phyloP scores from a whole-genome alignment of 805 yeast species.

The Lipomyces starkeyi region DNA sequence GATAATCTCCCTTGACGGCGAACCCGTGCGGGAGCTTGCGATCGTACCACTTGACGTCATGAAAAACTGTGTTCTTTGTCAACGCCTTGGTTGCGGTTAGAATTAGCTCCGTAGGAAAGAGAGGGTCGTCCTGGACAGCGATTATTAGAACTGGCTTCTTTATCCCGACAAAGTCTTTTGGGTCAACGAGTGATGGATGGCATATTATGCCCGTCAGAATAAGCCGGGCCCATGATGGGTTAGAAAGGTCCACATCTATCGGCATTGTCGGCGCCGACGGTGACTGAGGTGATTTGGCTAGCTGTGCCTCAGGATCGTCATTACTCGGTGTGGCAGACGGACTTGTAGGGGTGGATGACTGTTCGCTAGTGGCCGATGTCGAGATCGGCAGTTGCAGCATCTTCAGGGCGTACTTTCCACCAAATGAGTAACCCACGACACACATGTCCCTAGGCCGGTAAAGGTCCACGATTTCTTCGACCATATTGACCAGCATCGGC shows the following conservation, averaged over 20 bases:
- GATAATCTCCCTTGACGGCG: slow-evolving; percentile 51
- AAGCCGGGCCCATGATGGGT: slow-evolving; percentile 35
- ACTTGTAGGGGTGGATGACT: neutral
- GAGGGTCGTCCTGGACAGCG: slow-evolving; percentile 40
- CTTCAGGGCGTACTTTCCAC: slow-evolving; percentile 44
- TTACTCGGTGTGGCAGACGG: neutral
- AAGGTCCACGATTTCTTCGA: slow-evolving; percentile 43
- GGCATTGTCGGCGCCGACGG: slow-evolving; percentile 2
- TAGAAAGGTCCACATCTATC: slow-evolving; percentile 9
- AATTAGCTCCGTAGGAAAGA: slow-evolving; percentile 40
- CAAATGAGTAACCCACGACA: slow-evolving; percentile 47
- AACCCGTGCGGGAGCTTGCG: slow-evolving; percentile 50
- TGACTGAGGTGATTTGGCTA: neutral
- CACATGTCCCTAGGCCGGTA: slow-evolving; percentile 43
- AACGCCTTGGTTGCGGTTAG: slow-evolving; percentile 36
- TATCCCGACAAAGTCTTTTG: slow-evolving; percentile 41
- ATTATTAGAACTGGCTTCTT: slow-evolving; percentile 43
- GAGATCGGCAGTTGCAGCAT: slow-evolving; percentile 40
- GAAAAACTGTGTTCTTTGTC: slow-evolving; percentile 30
- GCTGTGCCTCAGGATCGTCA: neutral
- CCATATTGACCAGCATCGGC: slow-evolving; percentile 40
- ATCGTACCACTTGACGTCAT: slow-evolving; percentile 37
- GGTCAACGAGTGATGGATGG: slow-evolving; percentile 44
- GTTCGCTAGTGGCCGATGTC: neutral
- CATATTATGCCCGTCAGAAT: slow-evolving; percentile 42